These are phyloP conservation scores for Emmonsia crescens DNA, from an alignment of 2,329 filamentous ascomycete genomes.

Conservation along the genomic window DNA sequence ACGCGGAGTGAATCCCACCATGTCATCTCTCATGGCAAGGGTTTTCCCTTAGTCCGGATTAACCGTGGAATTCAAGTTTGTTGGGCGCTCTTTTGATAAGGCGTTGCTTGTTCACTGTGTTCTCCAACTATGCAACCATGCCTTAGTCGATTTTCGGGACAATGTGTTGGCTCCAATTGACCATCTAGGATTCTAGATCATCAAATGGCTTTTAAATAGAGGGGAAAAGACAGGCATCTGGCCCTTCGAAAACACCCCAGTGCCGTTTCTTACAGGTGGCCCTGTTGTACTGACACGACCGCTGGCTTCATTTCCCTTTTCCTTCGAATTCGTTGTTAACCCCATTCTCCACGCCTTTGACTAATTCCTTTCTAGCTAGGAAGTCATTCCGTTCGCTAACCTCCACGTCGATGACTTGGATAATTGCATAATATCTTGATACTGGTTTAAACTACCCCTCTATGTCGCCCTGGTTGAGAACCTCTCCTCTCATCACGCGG, in stretches of 20 bases:
- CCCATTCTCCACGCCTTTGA: neutral
- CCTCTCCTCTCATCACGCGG: neutral
- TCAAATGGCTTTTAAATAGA: conserved; percentile 1
- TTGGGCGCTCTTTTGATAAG: conserved; percentile 9
- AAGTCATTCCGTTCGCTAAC: neutral
- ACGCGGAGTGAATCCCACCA: neutral
- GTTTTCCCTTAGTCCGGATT: neutral
- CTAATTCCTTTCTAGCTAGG: neutral
- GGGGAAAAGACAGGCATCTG: neutral
- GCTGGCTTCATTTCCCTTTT: neutral
- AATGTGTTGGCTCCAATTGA: conserved; percentile 13
- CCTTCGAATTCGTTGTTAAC: neutral
- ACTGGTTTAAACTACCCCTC: neutral
- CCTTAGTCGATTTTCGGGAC: conserved; percentile 6
- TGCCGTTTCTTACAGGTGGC: conserved; percentile 10
- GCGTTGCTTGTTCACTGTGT: conserved; percentile 3
- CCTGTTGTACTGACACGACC: neutral
- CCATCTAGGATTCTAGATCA: conserved; percentile 3
- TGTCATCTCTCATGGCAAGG: neutral
- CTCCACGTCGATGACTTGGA: neutral
- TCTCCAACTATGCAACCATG: conserved; percentile 6
- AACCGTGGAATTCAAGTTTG: neutral
- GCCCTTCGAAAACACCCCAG: neutral
- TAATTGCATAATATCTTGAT: neutral
- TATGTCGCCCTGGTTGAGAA: neutral